A percentile compares a stretch with the other conserved stretches of the same genome.
These are phyloP conservation scores for Zea mays DNA, from an alignment of 176 grass and related monocot species.

Conservation along the genomic window Zm-B73-REFERENCE-NAM-5.0 NC_050096.1:74618001-74618500, in stretches of 20 bases:
- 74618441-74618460: no score
- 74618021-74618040: conserved; percentile 74
- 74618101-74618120: conserved; percentile 65
- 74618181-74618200: conserved; percentile 86
- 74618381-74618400: no score
- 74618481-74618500: no score
- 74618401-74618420: no score
- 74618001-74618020: conserved; percentile 67
- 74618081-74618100: conserved; percentile 84
- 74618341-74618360: conserved; percentile 16
- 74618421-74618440: no score
- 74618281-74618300: no score
- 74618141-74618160: conserved; percentile 65
- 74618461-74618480: no score
- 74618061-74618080: conserved; percentile 89
- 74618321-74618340: conserved; percentile 31
- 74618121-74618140: conserved; percentile 56
- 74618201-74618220: conserved; percentile 51
- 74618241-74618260: not conserved
- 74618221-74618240: conserved; percentile 92
- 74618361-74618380: no score
- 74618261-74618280: no score
- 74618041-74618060: conserved; percentile 57
- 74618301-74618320: no score
- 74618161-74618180: conserved; percentile 70